phyloP scores from a whole-genome alignment of 805 yeast species.

The Yarrowia osloensis region DNA sequence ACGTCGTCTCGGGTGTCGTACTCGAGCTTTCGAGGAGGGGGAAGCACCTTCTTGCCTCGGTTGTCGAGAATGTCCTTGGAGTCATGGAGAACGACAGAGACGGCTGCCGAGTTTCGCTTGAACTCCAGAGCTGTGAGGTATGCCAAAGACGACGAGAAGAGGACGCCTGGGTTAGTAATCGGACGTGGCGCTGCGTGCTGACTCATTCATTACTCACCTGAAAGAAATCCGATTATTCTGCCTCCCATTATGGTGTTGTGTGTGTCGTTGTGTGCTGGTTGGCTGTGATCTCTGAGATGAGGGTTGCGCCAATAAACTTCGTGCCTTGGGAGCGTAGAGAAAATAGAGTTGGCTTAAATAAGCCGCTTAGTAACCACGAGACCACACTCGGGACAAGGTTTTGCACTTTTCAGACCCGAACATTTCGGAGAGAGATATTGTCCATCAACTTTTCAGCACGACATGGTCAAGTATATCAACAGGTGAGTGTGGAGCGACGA shows the following conservation, averaged over 20 bases:
- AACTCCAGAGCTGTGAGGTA: constrained; percentile 64
- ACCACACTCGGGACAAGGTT: not conserved
- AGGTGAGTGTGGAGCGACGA: constrained; percentile 1
- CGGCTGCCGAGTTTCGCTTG: constrained; percentile 49
- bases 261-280: constrained; percentile 1
- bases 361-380: not conserved
- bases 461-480: constrained; percentile 27
- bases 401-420: constrained; percentile 6
- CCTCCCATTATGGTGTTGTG: constrained; percentile 17
- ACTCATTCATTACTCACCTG: constrained; percentile 46
- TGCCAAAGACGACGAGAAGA: constrained; percentile 60
- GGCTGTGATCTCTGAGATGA: constrained; percentile 5
- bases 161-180: constrained; percentile 52
- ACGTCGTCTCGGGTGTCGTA: constrained; percentile 52
- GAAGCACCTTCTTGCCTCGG: constrained; percentile 48
- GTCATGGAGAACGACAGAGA: constrained; percentile 51
- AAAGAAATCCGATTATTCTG: constrained; percentile 57
- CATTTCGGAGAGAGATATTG: constrained; percentile 2
- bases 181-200: not conserved
- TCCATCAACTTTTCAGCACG: constrained; percentile 23
- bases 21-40: constrained; percentile 48
- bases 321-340: not conserved
- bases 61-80: constrained; percentile 56
- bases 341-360: not conserved
- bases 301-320: constrained; percentile 26